Evolutionary conservation across 495 filamentous ascomycete species (phyloP).

Genomic region (Aspergillus kassunensis): DNA sequence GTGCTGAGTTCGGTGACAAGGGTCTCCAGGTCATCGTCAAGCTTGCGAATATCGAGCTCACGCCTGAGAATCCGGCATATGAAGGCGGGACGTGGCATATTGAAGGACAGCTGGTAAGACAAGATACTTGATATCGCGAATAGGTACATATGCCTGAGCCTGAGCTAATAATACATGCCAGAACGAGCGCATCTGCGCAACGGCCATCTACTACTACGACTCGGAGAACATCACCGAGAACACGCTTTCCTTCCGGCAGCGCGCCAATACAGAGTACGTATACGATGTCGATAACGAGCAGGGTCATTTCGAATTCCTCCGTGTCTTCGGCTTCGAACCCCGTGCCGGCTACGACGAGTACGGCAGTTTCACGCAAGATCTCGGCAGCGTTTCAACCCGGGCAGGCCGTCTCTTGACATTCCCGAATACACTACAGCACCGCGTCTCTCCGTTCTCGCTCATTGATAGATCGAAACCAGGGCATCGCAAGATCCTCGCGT

Average conservation of each 20-base stretch:
- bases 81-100: conserved; percentile 45
- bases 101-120: conserved; percentile 32
- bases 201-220: conserved; percentile 57
- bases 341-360: background rate
- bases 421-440: conserved; percentile 41
- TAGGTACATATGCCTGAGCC: background rate
- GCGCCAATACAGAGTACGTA: conserved; percentile 6
- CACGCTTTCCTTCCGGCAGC: conserved; percentile 44
- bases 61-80: conserved; percentile 49
- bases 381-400: conserved; percentile 23
- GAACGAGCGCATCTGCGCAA: conserved; percentile 53
- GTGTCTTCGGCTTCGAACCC: conserved; percentile 20
- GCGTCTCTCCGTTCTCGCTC: conserved; percentile 43
- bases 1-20: conserved; percentile 10
- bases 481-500: conserved; percentile 47
- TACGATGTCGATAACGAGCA: conserved; percentile 15
- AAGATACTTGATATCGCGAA: too few relatives aligned
- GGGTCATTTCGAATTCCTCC: conserved; percentile 13
- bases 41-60: conserved; percentile 53
- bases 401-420: conserved; percentile 24
- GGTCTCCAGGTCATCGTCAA: conserved; percentile 59
- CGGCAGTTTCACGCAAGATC: conserved; percentile 15
- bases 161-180: background rate
- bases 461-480: conserved; percentile 43
- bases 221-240: conserved; percentile 49